Percentiles rank a stretch among this genome's conserved stretches.
Evolutionary conservation across 148 eudicot species (phyloP).

Genomic region (Vaccinium myrtillus): DNA sequence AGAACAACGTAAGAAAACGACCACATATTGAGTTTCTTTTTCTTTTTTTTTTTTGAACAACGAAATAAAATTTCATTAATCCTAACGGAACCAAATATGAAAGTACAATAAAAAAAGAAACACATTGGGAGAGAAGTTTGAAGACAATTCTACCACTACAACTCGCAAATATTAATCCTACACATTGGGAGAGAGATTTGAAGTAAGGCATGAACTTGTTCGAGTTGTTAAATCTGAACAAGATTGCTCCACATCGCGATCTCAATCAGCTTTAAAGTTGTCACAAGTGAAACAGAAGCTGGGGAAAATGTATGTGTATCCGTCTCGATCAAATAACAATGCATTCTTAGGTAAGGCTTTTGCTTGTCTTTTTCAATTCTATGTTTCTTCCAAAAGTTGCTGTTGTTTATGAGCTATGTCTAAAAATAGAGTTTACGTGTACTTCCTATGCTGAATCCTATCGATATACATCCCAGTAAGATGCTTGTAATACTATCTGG

Average conservation of each 20-base stretch:
- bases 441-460: background rate
- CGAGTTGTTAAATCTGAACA: slow-evolving; percentile 20
- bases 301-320: slow-evolving; percentile 28
- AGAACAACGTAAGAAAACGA: no score
- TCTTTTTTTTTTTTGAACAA: no score
- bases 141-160: no score
- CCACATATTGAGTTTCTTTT: no score
- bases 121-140: no score
- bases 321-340: slow-evolving; percentile 27
- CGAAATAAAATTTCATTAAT: no score
- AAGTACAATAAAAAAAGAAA: no score
- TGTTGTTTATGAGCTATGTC: background rate
- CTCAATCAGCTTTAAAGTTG: slow-evolving; percentile 25
- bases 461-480: background rate
- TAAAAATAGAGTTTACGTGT: background rate
- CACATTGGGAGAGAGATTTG: no score
- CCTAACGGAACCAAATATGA: no score
- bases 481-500: background rate
- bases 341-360: slow-evolving; percentile 43
- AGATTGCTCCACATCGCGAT: slow-evolving; percentile 20
- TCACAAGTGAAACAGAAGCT: slow-evolving; percentile 38
- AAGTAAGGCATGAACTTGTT: no score
- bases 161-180: no score
- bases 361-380: background rate
- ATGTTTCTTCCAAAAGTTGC: background rate